Base-by-base conservation (phyloP, 148 eudicot genomes). In the Pharnaceum exiguum region DNA sequence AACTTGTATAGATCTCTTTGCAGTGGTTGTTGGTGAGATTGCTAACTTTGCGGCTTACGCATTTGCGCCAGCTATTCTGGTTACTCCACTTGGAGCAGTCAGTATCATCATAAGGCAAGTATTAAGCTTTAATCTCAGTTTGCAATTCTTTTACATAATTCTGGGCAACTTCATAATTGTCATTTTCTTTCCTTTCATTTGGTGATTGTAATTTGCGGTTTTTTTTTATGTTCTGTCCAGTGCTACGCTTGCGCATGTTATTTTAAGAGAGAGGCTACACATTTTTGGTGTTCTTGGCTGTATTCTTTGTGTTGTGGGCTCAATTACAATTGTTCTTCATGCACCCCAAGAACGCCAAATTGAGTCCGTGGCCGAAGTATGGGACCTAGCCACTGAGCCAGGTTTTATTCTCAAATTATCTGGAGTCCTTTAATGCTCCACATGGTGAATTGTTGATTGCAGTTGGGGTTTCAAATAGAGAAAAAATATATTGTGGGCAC, bases 351-450 rank as follows among this genome's bases (percentile, higher is more conserved):
- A 88, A 59, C 84, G 96, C 31, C 84, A 78, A 55, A 88, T 88
- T 55, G 77, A 84, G 46, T 88, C 96, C 28, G 96, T 88, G 47
- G 76, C 39, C 45, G 89, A 88, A 74, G 80, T 88, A 29, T 88
- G 96, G 96, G 82, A 88, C 66, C 91, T 88, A 67, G 96, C 96
- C 53, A 88, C 96, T 16, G 96, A 88, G 66, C 96, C 91, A 71
- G 90, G 96, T 88, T 54, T 35, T 17, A 33, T 43, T 32, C 59
- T 60, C 51, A 27, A 24, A 30, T 52, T 21, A 30, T 57, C 27
- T 57, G n/a, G 37, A 39, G n/a, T 31, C 15, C 42, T 59, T 36
- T 18, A 3, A 54, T 13, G 25, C 49, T 31, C 53, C 10, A 24
- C 22, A 10, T 53, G 48, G 1, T 25, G 2, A 22, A 19, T 18